These are phyloP conservation scores for Neckera pumila DNA, from an alignment of 225 moss, liverwort and hornwort genomes.

Conservation along the genomic window DNA sequence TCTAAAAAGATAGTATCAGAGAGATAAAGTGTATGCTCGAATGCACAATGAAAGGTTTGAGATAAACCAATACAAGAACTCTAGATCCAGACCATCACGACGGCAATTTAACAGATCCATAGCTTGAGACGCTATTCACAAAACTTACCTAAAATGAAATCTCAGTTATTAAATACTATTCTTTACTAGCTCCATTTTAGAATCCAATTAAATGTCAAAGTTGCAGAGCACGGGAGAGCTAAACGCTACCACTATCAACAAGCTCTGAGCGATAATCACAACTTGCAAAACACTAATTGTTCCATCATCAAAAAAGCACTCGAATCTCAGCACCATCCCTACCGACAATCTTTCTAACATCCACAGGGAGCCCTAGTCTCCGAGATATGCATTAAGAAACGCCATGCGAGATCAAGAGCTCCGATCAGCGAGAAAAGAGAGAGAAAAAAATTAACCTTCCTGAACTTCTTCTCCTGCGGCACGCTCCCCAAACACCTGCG, in stretches of 20 bases:
- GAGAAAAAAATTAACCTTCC: conserved; percentile 46
- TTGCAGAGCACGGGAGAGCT: not conserved
- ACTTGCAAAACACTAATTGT: not conserved
- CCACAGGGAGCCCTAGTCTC: not conserved
- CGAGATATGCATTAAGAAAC: not conserved
- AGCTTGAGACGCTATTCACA: not conserved
- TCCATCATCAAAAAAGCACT: not conserved
- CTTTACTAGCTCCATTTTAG: not conserved
- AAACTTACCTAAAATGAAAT: not conserved
- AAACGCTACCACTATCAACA: not conserved
- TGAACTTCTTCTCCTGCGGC: conserved; percentile 95
- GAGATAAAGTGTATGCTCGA: not conserved
- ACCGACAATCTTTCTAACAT: not conserved
- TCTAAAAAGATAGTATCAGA: not conserved
- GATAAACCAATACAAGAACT: not conserved
- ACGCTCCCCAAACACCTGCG: conserved; percentile 96
- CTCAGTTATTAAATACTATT: not conserved
- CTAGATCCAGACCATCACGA: conserved; percentile 6
- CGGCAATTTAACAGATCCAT: not conserved
- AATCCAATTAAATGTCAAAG: not conserved
- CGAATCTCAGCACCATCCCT: not conserved
- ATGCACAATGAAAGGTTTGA: not conserved
- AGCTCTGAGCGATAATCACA: not conserved
- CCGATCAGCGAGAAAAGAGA: not conserved
- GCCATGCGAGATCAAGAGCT: not conserved